Base-by-base conservation (phyloP, 495 filamentous ascomycete genomes). In the Aspergillus ellipticus region DNA sequence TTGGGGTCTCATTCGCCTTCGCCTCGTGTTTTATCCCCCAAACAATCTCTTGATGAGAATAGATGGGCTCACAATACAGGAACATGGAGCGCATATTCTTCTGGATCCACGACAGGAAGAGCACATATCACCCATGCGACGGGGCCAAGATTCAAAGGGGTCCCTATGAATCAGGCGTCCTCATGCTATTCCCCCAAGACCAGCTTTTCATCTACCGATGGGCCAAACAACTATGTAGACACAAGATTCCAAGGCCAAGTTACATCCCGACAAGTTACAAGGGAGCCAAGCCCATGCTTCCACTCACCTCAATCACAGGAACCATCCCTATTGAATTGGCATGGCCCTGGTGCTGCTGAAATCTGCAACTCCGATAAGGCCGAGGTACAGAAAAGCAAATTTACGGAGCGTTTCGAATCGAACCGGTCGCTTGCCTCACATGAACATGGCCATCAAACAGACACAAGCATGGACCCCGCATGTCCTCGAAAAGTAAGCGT, bases 401-500 rank as follows among this genome's bases (percentile, higher is more conserved):
- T 74, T 35, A 64, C 37, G 10, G 74, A 73, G 48, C 61, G 71
- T 16, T 67, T 70, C 50, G 59, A 69, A 10, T 29, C 50, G 20
- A 49, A 49, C 31, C 49, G 22, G 31, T 58, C 58, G 6, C 53
- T 49, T 15, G 22, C 51, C 1, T 35, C 54, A 8, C 53, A 41
- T 9, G 24, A 11, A 8, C 31, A 52, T 2, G 55, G 55, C 8
- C 56, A 55, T 4, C 45, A 52, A 7, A 49, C 42, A 20, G 52
- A 57, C 20, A 19, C 37, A 15, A 42, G 21, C 4, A 42, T 33
- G 42, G 20, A 24, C 20, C n/a, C 24, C 19, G 45, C 28, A 29
- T 55, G 64, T 4, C 53, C 66, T 42, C 69, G 75, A 9, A 74
- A 65, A 54, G 62, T 77, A 29, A 78, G 75, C 53, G 51, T 72